These are phyloP conservation scores for Steccherinum ochraceum DNA, from an alignment of 768 basidiomycete species.

Conservation along the genomic window DNA sequence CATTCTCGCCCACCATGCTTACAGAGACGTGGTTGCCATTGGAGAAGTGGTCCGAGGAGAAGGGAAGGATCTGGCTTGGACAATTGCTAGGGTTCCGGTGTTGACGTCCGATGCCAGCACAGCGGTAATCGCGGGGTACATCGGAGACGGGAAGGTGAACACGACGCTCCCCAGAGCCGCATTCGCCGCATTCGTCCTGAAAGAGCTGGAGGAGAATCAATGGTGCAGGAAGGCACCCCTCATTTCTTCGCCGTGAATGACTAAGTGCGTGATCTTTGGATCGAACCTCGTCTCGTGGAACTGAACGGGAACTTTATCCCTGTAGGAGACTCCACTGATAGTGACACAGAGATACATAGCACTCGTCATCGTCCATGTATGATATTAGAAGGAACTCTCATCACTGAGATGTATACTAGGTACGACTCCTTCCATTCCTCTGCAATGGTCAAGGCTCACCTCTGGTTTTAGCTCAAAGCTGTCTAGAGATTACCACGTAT, in stretches of 20 bases:
- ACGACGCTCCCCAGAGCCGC: conserved; percentile 46
- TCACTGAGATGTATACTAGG: too few species aligned
- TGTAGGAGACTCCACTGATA: too few species aligned
- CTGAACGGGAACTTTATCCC: too few species aligned
- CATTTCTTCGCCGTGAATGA: conserved; percentile 24
- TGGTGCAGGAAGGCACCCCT: conserved; percentile 49
- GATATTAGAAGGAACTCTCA: too few species aligned
- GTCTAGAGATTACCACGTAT: too few species aligned
- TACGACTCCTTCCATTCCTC: too few species aligned
- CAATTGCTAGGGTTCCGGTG: conserved; percentile 62
- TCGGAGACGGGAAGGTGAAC: conserved; percentile 55
- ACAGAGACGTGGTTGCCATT: conserved; percentile 60
- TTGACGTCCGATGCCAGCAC: conserved; percentile 43
- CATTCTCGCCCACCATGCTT: conserved; percentile 47
- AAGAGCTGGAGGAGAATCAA: conserved; percentile 48
- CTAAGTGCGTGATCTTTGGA: too few species aligned
- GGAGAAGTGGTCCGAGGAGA: conserved; percentile 46
- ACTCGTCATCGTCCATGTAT: too few species aligned
- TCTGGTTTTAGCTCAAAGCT: too few species aligned
- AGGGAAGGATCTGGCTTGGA: conserved; percentile 55
- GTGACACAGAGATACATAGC: too few species aligned
- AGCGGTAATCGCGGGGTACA: conserved; percentile 52
- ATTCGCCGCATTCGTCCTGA: conserved; percentile 54
- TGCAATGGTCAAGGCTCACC: too few species aligned
- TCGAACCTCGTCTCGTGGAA: too few species aligned